Base-by-base conservation (phyloP, 352 stramenopile species). In the Globisporangium cylindrosporum region DNA sequence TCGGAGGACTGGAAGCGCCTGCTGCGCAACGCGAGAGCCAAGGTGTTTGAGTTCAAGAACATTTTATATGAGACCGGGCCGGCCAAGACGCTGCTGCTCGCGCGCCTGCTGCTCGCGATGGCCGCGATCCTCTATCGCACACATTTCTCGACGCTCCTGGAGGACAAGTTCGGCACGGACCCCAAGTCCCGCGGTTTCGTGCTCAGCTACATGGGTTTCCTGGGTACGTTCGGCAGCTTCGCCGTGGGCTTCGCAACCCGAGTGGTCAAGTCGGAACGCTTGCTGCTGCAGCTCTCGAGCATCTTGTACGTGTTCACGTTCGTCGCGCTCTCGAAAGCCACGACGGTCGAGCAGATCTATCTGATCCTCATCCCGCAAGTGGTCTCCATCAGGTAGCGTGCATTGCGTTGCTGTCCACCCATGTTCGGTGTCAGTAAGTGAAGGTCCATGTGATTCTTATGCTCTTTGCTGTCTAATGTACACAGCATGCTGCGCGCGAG, bases 401-500 rank as follows among this genome's bases (percentile, higher is more conserved):
- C n/a, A 22, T 34, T 68, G 51, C 3, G 27, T 4, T 32, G 27
- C 36, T 49, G 36, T 18, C 38, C 58, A 32, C 18, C 61, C 15
- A 59, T n/a, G 34, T 29, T 48, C 58, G 53, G 20, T 27, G 8
- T 49, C 24, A 49, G 7, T 34, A 5, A 64, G 24, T 46, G 25
- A 12, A 59, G 20, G 56, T 48, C 15, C 4, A 43, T 48, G 14
- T 48, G 54, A 58, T 29, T 3, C 18, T 14, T 38, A 22, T 41
- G 27, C n/a, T 46, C 4, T 63, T 41, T 64, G n/a, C 15, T 66
- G 12, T 43, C 18, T 69, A 65, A 32, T 60, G 18, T 15, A 72
- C 51, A 94, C 51, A 94, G 86, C 59, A 86, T 94, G 60, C 72
- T 93, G 56, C 86, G 86, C n/a, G 86, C 86, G n/a, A 91, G 82